Conservation (phyloP, 164 flowering plant species). For the Aristolochia contorta region DNA sequence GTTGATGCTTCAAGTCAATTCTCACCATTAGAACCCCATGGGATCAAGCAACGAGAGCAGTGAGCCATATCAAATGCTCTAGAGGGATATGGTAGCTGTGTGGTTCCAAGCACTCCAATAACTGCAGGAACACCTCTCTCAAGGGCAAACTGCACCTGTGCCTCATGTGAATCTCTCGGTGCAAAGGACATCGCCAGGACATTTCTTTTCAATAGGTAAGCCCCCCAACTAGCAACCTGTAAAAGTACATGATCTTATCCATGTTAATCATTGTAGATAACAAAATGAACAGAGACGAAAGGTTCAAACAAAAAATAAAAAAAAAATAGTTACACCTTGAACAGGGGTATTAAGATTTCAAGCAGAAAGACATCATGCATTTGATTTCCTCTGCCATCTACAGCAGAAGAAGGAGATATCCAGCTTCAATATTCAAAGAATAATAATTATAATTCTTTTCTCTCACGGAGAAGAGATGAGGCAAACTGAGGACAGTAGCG, state of each 20-base stretch:
- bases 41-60: slow-evolving; percentile 87
- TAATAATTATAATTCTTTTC: too few species aligned
- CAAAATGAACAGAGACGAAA: not conserved
- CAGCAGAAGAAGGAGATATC: too few species aligned
- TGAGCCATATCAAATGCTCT: slow-evolving; percentile 94
- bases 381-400: too few species aligned
- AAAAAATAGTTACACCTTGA: not conserved
- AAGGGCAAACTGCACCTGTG: slow-evolving; percentile 91
- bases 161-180: slow-evolving; percentile 89
- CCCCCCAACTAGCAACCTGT: slow-evolving; percentile 97
- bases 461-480: too few species aligned
- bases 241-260: not conserved
- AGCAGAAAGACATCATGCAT: not conserved
- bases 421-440: too few species aligned
- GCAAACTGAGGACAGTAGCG: too few species aligned
- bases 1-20: not conserved
- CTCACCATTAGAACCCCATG: slow-evolving; percentile 84
- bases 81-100: slow-evolving; percentile 76
- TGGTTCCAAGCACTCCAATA: slow-evolving; percentile 85
- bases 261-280: not conserved
- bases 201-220: slow-evolving; percentile 77
- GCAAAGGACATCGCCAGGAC: slow-evolving; percentile 92
- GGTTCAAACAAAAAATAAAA: not conserved
- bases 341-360: not conserved
- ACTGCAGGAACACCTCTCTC: slow-evolving; percentile 95